Percentiles rank a stretch among this genome's conserved stretches.
Evolutionary conservation across 2,329 filamentous ascomycete species (phyloP).

Genomic region (Ophiostoma fasciatum): DNA sequence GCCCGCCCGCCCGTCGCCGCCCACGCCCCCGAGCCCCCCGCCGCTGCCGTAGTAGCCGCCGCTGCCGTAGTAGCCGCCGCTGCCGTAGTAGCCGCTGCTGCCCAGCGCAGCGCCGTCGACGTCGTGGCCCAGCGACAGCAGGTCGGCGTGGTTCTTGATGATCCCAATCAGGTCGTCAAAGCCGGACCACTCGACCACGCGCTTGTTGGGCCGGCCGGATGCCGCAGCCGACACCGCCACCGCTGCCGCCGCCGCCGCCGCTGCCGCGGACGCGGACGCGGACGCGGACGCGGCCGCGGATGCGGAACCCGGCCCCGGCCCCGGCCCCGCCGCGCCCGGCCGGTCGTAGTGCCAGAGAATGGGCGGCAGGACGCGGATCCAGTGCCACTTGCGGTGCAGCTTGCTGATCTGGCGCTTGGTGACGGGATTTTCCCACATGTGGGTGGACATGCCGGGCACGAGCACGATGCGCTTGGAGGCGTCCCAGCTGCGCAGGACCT

Average conservation of each 20-base stretch:
- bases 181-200: constrained; percentile 43
- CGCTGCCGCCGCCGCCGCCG: constrained; percentile 4
- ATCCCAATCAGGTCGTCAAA: constrained; percentile 60
- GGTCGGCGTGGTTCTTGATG: constrained; percentile 62
- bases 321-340: too few species aligned
- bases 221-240: too few species aligned
- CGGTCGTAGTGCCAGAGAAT: constrained; percentile 61
- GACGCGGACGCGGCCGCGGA: constrained; percentile 6
- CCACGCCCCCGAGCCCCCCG: constrained; percentile 5
- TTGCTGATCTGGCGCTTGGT: constrained; percentile 79
- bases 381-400: constrained; percentile 70
- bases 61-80: constrained; percentile 11
- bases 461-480: constrained; percentile 72
- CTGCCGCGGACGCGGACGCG: constrained; percentile 8
- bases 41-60: constrained; percentile 6
- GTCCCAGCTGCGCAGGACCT: constrained; percentile 76
- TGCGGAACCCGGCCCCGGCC: too few species aligned
- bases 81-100: neutral
- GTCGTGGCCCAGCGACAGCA: constrained; percentile 59
- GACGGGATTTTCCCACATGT: constrained; percentile 83
- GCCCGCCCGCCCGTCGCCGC: constrained; percentile 11
- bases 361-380: constrained; percentile 68
- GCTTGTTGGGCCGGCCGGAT: constrained; percentile 24
- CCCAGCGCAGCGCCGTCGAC: constrained; percentile 36
- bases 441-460: constrained; percentile 75